Evolutionary conservation across 2,329 filamentous ascomycete species (phyloP), one percentile per base, ranked within the genome.

Genomic region (Camptophora hylomeconis): DNA sequence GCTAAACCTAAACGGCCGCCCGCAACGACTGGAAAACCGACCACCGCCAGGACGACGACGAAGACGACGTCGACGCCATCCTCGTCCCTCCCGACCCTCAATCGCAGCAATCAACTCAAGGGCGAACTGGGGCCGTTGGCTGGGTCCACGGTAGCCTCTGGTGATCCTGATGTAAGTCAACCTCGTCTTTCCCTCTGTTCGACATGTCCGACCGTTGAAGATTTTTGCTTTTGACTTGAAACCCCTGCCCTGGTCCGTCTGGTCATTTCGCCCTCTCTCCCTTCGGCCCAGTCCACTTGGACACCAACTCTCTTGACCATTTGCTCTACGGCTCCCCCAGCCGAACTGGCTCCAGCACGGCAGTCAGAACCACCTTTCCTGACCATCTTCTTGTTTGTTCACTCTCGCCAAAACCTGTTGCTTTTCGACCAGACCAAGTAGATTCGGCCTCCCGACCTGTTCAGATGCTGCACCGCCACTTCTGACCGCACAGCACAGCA

Each of bases 61-160:
- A n/a, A n/a, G n/a, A n/a, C n/a, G n/a, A n/a, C n/a, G n/a, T n/a
- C n/a, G n/a, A n/a, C n/a, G n/a, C n/a, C n/a, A n/a, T n/a, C n/a
- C n/a, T n/a, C n/a, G n/a, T n/a, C n/a, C n/a, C n/a, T n/a, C n/a
- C n/a, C n/a, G n/a, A n/a, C n/a, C n/a, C n/a, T n/a, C n/a, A n/a
- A n/a, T n/a, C n/a, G n/a, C n/a, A n/a, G n/a, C n/a, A n/a, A n/a
- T n/a, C n/a, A n/a, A n/a, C n/a, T n/a, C n/a, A n/a, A n/a, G n/a
- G n/a, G n/a, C n/a, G n/a, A n/a, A n/a, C n/a, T n/a, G n/a, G n/a
- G n/a, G n/a, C n/a, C n/a, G n/a, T n/a, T n/a, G n/a, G 39, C 40
- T 10, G 41, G 42, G 3, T 47, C 52, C 11, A 44, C 50, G 26
- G 34, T 44, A 30, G 41, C 38, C 17, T 34, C 35, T 31, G 31